Evolutionary conservation across 2,329 filamentous ascomycete species (phyloP), one percentile per base, ranked within the genome.

Genomic region (Monosporascus cannonballus): DNA sequence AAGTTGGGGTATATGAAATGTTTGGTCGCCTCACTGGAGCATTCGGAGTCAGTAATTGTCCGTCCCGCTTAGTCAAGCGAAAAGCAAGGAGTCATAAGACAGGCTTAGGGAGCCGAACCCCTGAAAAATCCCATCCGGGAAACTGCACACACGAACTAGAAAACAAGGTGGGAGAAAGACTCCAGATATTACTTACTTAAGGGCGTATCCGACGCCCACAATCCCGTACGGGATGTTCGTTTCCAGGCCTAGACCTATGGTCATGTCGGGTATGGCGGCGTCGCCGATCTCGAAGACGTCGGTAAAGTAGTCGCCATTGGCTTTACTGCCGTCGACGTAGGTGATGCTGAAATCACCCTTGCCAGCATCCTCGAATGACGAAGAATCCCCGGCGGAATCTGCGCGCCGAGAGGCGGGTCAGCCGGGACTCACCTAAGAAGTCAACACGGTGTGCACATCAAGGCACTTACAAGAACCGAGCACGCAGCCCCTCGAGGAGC

Each of bases 311-410:
- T 81, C 78, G 51, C 83, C 83, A 20, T 65, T 68, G 3, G 80
- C 76, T 18, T 75, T 78, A 45, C 80, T 81, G 11, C 79, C 73
- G 56, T 86, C 80, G 55, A 85, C 80, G 57, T 88, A 86, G 6
- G 73, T 70, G 51, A 89, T 87, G 57, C 75, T 67, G 57, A 86
- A 85, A 1, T 69, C 63, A 52, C 68, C 65, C 34, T 69, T 37
- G 7, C 71, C 73, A 6, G 79, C 63, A 14, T 74, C 63, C 0
- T 69, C 52, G 57, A 75, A 81, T 0, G 78, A 76, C 1, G 62
- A 71, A 0, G 82, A 85, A 6, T 66, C 59, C 15, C 60, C 54
- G 1, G 71, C 63, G 51, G 76, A 63, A 59, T 79, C 81, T 85
- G 51, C 5, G 37, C 20, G 17, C 6, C 22, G 18, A 9, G 39